phyloP scores from a whole-genome alignment of 163 green algal genomes.

The Chlorella variabilis region DNA sequence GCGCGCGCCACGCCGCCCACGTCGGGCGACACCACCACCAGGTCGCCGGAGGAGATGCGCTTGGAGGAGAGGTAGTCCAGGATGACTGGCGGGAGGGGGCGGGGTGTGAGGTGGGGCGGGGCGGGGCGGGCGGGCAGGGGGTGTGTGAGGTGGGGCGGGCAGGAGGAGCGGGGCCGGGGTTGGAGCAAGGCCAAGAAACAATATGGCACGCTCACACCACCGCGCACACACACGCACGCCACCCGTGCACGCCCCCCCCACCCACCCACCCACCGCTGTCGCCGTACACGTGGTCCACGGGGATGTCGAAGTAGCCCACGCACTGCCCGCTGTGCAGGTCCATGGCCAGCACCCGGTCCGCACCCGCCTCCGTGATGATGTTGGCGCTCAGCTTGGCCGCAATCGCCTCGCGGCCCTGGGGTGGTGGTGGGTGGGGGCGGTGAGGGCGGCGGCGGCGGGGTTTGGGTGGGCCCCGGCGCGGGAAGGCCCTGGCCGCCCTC shows the following conservation, averaged over 20 bases:
- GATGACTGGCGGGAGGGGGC: slow-evolving; percentile 73
- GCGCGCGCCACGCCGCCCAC: slow-evolving; percentile 97
- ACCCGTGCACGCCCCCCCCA: not conserved
- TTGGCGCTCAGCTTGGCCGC: slow-evolving; percentile 94
- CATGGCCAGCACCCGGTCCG: slow-evolving; percentile 95
- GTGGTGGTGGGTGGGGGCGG: too few relatives aligned
- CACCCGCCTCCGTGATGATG: slow-evolving; percentile 86
- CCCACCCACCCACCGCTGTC: slow-evolving; percentile 58
- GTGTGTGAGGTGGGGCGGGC: not conserved
- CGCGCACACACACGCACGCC: not conserved
- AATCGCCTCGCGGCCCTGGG: slow-evolving; percentile 85
- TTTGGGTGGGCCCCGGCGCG: too few relatives aligned
- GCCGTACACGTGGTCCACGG: slow-evolving; percentile 99
- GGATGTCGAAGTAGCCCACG: slow-evolving; percentile 99
- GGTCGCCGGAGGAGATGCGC: slow-evolving; percentile 90
- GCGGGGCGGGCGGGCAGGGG: not conserved
- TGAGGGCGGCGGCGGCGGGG: too few relatives aligned
- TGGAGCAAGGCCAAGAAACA: not conserved
- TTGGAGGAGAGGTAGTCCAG: slow-evolving; percentile 99
- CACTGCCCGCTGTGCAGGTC: slow-evolving; percentile 98
- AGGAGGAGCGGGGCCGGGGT: not conserved
- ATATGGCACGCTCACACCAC: too few relatives aligned
- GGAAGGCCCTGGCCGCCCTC: too few relatives aligned
- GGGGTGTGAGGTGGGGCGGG: not conserved
- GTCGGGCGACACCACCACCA: slow-evolving; percentile 98